Evolutionary conservation across 768 basidiomycete species (phyloP).

Genomic region (Lentinula lateritia): DNA sequence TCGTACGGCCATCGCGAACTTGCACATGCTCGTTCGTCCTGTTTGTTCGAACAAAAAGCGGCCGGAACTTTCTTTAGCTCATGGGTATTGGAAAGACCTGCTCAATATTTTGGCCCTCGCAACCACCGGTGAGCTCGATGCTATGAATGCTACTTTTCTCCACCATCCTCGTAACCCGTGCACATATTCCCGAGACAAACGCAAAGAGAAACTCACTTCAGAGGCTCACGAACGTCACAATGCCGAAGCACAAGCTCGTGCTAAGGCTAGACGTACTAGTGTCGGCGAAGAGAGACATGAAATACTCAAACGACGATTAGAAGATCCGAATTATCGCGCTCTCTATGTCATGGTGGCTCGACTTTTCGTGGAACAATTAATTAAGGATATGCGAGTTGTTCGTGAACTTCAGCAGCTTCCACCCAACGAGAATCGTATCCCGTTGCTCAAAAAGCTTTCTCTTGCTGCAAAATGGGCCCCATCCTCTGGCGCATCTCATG

Average conservation of each 20-base stretch:
- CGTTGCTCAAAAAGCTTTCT: constrained; percentile 38
- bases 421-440: constrained; percentile 19
- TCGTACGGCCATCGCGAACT: constrained; percentile 61
- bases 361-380: constrained; percentile 49
- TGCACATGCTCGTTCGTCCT: constrained; percentile 47
- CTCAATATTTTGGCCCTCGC: constrained; percentile 64
- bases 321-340: constrained; percentile 48
- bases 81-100: constrained; percentile 76
- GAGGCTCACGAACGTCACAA: background rate
- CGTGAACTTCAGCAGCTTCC: constrained; percentile 28
- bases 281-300: constrained; percentile 23
- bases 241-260: constrained; percentile 11
- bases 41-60: constrained; percentile 33
- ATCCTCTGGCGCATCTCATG: constrained; percentile 51
- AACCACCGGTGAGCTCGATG: constrained; percentile 41
- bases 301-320: constrained; percentile 35
- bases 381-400: constrained; percentile 40
- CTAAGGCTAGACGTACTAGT: constrained; percentile 18
- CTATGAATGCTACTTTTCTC: constrained; percentile 16
- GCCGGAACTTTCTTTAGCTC: constrained; percentile 24
- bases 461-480: constrained; percentile 73
- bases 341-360: constrained; percentile 60
- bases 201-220: constrained; percentile 1
- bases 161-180: constrained; percentile 12
- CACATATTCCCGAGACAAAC: constrained; percentile 4